Percentiles rank a stretch among this genome's conserved stretches.
These are phyloP conservation scores for Triglochin maritima DNA, from an alignment of 106 monocot species.

Conservation along the genomic window DNA sequence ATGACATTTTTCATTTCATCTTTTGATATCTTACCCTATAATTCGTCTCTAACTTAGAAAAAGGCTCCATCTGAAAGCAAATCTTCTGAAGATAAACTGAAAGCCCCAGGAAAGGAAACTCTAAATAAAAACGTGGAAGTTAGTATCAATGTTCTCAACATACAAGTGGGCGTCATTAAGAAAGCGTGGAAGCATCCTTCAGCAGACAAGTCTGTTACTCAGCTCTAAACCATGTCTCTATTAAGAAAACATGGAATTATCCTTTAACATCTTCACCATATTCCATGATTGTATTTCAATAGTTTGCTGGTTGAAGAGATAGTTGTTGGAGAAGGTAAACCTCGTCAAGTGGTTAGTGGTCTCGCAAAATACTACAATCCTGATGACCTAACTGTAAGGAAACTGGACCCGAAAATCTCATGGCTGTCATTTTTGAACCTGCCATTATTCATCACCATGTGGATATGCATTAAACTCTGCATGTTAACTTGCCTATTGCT, in stretches of 20 bases:
- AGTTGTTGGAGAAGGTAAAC: conserved; percentile 69
- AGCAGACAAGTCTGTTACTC: conserved; percentile 67
- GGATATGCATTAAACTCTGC: too few species aligned
- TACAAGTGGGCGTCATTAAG: conserved; percentile 84
- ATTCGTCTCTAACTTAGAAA: conserved; percentile 8
- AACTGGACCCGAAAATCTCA: too few species aligned
- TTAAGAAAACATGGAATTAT: background rate
- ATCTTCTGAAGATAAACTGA: conserved; percentile 29
- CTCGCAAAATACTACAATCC: conserved; percentile 87
- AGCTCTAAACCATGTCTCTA: background rate
- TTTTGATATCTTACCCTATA: background rate
- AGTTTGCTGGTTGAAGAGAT: conserved; percentile 97
- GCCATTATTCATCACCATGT: too few species aligned
- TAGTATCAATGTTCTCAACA: conserved; percentile 58
- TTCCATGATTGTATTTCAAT: conserved; percentile 5
- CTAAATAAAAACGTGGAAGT: conserved; percentile 53
- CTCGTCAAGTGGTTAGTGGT: conserved; percentile 94
- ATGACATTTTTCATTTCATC: background rate
- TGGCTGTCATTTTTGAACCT: too few species aligned
- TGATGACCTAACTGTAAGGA: conserved; percentile 66
- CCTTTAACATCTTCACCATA: conserved; percentile 1
- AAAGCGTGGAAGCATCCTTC: conserved; percentile 98
- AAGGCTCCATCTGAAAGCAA: conserved; percentile 34
- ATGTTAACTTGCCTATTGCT: background rate
- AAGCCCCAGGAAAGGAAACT: conserved; percentile 33